Percentiles rank a stretch among this genome's conserved stretches.
Conservation (phyloP, 768 basidiomycete genomes). For the Phylloporus rhodoxanthus region DNA sequence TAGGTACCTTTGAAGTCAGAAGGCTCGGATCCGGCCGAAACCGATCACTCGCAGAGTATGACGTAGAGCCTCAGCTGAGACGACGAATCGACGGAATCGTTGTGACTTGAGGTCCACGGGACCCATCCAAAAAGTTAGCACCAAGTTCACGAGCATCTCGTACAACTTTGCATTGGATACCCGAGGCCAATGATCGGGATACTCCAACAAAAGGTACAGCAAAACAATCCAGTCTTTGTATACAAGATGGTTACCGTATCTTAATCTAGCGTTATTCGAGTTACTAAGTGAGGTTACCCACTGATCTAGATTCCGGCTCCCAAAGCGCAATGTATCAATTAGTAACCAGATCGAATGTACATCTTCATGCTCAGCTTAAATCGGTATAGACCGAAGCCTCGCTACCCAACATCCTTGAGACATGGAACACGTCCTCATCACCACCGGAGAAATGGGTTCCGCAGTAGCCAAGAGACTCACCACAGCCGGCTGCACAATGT, state of each 20-base stretch:
- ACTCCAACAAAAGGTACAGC: not conserved
- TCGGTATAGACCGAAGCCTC: conserved; percentile 7
- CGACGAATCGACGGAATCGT: not conserved
- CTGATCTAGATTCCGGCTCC: conserved; percentile 14
- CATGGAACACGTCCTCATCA: conserved; percentile 27
- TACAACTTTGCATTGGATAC: not conserved
- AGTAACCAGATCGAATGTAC: not conserved
- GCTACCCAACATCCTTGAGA: conserved; percentile 4
- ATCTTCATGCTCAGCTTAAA: not conserved
- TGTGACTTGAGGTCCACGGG: not conserved
- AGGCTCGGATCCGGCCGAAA: conserved; percentile 1
- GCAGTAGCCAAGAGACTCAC: conserved; percentile 46
- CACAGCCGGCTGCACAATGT: conserved; percentile 44
- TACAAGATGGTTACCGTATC: not conserved
- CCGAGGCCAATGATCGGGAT: not conserved
- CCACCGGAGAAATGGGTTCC: conserved; percentile 57
- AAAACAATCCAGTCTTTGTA: not conserved
- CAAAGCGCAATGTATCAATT: not conserved
- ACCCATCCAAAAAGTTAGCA: not conserved
- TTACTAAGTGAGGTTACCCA: conserved; percentile 7
- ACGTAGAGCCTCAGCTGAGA: not conserved
- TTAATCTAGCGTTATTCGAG: conserved; percentile 1
- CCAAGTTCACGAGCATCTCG: not conserved
- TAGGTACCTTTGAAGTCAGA: not conserved
- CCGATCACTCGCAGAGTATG: not conserved